Percentiles rank a stretch among this genome's conserved stretches.
phyloP scores from a whole-genome alignment of 139 green algal species.

The Chlorella sp. region DNA sequence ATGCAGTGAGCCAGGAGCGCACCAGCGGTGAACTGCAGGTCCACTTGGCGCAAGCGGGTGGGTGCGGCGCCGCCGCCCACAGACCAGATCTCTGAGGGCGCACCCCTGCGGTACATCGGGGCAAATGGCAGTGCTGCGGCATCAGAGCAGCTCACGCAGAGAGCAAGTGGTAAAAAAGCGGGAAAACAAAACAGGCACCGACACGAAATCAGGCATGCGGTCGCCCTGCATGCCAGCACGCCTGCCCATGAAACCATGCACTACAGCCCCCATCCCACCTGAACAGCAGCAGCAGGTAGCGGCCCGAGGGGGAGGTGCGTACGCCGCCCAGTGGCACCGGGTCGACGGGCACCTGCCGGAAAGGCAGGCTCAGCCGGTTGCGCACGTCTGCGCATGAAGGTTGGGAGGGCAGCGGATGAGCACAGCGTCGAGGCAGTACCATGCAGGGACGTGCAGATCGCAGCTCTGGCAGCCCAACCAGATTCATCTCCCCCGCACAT shows the following conservation, averaged over 20 bases:
- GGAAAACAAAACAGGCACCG: no score
- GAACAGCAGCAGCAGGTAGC: constrained; percentile 77
- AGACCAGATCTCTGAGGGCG: constrained; percentile 83
- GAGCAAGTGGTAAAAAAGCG: no score
- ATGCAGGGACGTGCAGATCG: no score
- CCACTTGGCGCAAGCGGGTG: constrained; percentile 71
- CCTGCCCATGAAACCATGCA: no score
- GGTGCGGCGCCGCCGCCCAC: constrained; percentile 48
- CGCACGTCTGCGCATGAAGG: not conserved
- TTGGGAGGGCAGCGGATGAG: not conserved
- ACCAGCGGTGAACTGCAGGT: constrained; percentile 74
- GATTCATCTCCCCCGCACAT: no score
- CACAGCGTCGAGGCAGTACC: not conserved
- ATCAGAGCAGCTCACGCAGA: no score
- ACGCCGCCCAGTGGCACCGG: constrained; percentile 65
- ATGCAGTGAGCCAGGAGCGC: no score
- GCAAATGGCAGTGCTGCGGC: not conserved
- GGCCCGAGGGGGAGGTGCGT: constrained; percentile 68
- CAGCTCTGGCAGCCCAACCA: no score
- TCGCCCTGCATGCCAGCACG: no score
- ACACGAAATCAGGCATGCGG: no score
- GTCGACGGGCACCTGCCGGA: constrained; percentile 59
- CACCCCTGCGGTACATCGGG: constrained; percentile 43
- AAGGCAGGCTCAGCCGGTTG: constrained; percentile 37
- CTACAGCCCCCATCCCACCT: not conserved